Percentiles rank a stretch among this genome's conserved stretches.
Evolutionary conservation across 371 early-diverging fungal genomes (phyloP).

Genomic region (Sporodiniella umbellata): DNA sequence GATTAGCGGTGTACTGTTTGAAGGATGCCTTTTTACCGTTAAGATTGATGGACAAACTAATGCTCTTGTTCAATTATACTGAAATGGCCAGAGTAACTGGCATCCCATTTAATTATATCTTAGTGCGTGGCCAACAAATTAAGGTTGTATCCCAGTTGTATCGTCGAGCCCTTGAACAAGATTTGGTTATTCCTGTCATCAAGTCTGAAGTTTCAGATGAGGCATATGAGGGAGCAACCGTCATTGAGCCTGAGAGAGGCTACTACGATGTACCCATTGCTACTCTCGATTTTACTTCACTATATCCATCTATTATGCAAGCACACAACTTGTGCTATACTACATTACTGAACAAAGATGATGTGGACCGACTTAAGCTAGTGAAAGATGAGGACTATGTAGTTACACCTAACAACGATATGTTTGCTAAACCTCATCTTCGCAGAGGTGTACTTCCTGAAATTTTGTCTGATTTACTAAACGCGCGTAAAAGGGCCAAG

Average conservation of each 20-base stretch:
- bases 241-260: conserved; percentile 97
- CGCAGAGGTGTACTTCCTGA: conserved; percentile 94
- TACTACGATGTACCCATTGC: conserved; percentile 97
- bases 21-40: conserved; percentile 99
- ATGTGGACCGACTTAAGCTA: conserved; percentile 63
- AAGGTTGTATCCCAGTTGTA: conserved; percentile 98
- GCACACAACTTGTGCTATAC: conserved; percentile 99
- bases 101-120: conserved; percentile 95
- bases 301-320: conserved; percentile 99
- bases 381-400: conserved; percentile 82
- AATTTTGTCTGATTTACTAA: conserved; percentile 91
- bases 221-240: conserved; percentile 98
- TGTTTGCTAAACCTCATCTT: conserved; percentile 73
- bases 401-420: conserved; percentile 86
- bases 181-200: conserved; percentile 91
- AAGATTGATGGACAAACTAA: conserved; percentile 95
- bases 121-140: conserved; percentile 97
- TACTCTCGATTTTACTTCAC: conserved; percentile 98
- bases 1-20: conserved; percentile 98
- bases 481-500: conserved; percentile 96
- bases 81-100: conserved; percentile 99
- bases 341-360: conserved; percentile 71
- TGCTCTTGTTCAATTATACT: conserved; percentile 96
- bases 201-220: conserved; percentile 81
- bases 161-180: conserved; percentile 83